Evolutionary conservation across 1,284 basidiomycete genomes (phyloP).

Genomic region (Volvariella volvacea): DNA sequence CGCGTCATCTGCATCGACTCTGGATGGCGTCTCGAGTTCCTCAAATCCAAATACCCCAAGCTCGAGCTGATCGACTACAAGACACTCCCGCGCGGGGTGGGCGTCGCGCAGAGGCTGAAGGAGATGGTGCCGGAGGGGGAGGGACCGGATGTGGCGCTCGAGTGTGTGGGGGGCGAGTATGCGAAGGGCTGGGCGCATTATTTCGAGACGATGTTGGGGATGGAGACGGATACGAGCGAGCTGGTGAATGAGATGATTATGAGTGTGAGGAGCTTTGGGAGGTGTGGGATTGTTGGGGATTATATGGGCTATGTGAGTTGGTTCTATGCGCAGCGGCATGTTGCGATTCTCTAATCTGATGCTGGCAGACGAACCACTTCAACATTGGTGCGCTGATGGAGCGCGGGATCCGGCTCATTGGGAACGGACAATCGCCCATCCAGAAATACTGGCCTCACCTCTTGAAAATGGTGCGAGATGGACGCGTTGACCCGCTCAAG

Average conservation of each 20-base stretch:
- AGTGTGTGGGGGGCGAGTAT: constrained; percentile 21
- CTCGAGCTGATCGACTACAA: constrained; percentile 59
- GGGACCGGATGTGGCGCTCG: constrained; percentile 59
- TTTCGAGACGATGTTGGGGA: constrained; percentile 61
- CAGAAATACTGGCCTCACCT: constrained; percentile 69
- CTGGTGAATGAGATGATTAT: constrained; percentile 67
- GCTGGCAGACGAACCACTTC: constrained; percentile 45
- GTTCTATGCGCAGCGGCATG: no score
- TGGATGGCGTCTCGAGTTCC: constrained; percentile 29
- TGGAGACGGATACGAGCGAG: constrained; percentile 74
- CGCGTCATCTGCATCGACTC: constrained; percentile 69
- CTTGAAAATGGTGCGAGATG: constrained; percentile 3
- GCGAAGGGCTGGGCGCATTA: constrained; percentile 59
- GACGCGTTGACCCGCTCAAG: constrained; percentile 21
- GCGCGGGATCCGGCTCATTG: constrained; percentile 64
- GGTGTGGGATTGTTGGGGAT: constrained; percentile 55
- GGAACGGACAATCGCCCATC: constrained; percentile 69
- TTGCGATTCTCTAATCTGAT: no score
- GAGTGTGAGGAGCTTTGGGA: constrained; percentile 58
- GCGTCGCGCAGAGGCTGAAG: constrained; percentile 54
- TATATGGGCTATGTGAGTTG: constrained; percentile 45
- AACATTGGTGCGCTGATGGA: constrained; percentile 78
- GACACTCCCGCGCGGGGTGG: constrained; percentile 26
- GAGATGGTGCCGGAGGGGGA: constrained; percentile 58
- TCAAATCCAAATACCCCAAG: no score